phyloP scores from a whole-genome alignment of 106 monocot genomes.

The Acorus calamus region DNA sequence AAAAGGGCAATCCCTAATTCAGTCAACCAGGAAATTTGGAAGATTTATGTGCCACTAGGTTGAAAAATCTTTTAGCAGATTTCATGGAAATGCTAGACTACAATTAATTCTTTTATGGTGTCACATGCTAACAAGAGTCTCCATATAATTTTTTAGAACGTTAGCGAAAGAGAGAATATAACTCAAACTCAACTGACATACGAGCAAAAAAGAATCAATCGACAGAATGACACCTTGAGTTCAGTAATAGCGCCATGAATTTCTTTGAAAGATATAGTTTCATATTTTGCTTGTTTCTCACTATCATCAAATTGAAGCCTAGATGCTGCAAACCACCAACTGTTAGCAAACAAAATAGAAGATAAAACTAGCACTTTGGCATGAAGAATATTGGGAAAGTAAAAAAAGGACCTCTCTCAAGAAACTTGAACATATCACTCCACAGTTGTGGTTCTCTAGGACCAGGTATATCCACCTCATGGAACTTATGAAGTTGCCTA shows the following conservation, averaged over 20 bases:
- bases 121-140: neutral
- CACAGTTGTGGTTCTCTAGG: slow-evolving; percentile 83
- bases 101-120: neutral
- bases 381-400: neutral
- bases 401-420: slow-evolving; percentile 47
- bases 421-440: slow-evolving; percentile 70
- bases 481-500: slow-evolving; percentile 58
- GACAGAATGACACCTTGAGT: slow-evolving; percentile 52
- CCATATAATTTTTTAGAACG: neutral
- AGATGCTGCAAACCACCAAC: slow-evolving; percentile 43
- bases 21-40: no score
- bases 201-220: neutral
- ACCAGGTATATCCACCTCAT: slow-evolving; percentile 69
- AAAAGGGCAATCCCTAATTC: no score
- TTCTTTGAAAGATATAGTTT: slow-evolving; percentile 65
- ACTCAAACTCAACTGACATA: neutral
- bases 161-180: neutral
- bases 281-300: slow-evolving; percentile 53
- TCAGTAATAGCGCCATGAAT: slow-evolving; percentile 46
- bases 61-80: slow-evolving; percentile 2
- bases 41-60: no score
- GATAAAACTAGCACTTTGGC: neutral
- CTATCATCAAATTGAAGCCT: slow-evolving; percentile 51
- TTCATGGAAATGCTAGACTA: neutral
- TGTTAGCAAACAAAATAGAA: neutral